Base-by-base conservation (phyloP, 805 yeast species). In the Saturnispora zaruensis region DNA sequence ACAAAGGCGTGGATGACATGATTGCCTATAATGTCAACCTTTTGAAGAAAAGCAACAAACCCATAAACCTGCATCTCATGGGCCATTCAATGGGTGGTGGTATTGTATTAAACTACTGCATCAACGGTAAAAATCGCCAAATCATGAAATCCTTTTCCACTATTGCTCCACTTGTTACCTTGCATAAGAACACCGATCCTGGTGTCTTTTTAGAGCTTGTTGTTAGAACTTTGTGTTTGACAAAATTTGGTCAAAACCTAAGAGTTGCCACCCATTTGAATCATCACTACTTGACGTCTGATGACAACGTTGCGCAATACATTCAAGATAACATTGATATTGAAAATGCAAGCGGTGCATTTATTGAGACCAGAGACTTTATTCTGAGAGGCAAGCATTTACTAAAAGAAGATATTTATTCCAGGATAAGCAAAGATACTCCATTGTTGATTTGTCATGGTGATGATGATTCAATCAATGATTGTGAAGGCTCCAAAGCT, bases 1-100 rank as follows among this genome's bases (percentile, higher is more conserved):
- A 77, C 59, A 69, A 73, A 24, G 90, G 82, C 60, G 67, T 85
- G 56, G 80, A 82, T 49, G 75, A 69, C 57, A 75, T 85, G 62
- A 64, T 82, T 48, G 67, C 75, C 50, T 60, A 59, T 43, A 74
- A 73, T 46, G 57, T 73, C 21, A 70, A 72, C 18, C 68, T 69
- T 26, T 53, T 65, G 46, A 46, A 49, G 14, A 23, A 59, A 20
- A 42, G 60, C 26, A 57, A 51, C 8, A 51, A 52, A 16, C 49
- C 56, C 1, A 71, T 69, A 44, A 75, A 75, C 53, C 56, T 84
- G 30, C 74, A 69, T 56, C 59, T 86, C 43, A 68, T 76, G 59
- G 89, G 91, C 1, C 87, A 81, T 55, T 84, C 89, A 8, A 84
- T 86, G 90, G 95, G 95, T 46, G 91, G 91, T 20, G 90, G 84